phyloP scores from a whole-genome alignment of 192 early-diverging fungal species.

The Coemansia sp. region DNA sequence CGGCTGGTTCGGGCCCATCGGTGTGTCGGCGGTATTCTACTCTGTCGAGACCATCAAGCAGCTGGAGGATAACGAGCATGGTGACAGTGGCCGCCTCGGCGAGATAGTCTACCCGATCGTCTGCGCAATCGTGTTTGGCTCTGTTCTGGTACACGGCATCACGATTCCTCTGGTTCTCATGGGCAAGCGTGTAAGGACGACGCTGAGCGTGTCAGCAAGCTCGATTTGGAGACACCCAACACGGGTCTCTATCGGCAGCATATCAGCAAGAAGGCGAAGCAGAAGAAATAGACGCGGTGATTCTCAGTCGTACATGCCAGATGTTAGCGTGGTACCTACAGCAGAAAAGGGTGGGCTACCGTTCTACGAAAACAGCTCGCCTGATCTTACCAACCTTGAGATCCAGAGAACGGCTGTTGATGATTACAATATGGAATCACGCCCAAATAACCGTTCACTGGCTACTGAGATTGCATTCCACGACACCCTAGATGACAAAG shows the following conservation, averaged over 20 bases:
- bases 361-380: neutral
- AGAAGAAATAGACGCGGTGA: neutral
- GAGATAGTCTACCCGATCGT: slow-evolving; percentile 59
- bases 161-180: slow-evolving; percentile 75
- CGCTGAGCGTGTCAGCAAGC: slow-evolving; percentile 24
- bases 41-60: slow-evolving; percentile 49
- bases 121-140: slow-evolving; percentile 73
- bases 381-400: neutral
- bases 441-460: neutral
- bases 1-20: slow-evolving; percentile 93
- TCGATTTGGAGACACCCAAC: slow-evolving; percentile 17
- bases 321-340: neutral
- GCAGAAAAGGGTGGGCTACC: slow-evolving; percentile 1
- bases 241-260: slow-evolving; percentile 3
- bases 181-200: slow-evolving; percentile 48
- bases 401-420: neutral
- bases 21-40: slow-evolving; percentile 65
- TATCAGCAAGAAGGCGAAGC: neutral
- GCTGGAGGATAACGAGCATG: slow-evolving; percentile 26
- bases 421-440: neutral
- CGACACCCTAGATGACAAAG: neutral
- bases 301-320: slow-evolving; percentile 1
- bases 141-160: slow-evolving; percentile 80
- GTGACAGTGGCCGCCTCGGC: slow-evolving; percentile 7
- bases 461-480: slow-evolving; percentile 1